Conservation (phyloP, 352 stramenopile genomes). For the Phytopythium sindhum region DNA sequence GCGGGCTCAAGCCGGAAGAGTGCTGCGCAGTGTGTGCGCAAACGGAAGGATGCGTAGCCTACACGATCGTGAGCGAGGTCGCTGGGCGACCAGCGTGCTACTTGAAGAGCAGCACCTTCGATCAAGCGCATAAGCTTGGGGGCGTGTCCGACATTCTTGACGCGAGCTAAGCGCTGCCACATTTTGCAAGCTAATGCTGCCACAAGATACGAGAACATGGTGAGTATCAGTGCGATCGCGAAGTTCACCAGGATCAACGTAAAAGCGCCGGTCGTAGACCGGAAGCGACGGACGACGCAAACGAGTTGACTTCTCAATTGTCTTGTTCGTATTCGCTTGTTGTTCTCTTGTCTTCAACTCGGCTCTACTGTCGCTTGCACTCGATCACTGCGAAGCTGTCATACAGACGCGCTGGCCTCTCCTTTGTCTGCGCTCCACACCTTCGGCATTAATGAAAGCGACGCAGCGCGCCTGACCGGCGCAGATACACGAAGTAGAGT, state of each 20-base stretch:
- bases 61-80: constrained; percentile 26
- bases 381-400: too few relatives aligned
- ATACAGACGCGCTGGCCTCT: not conserved
- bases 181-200: too few relatives aligned
- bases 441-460: constrained; percentile 11
- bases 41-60: constrained; percentile 14
- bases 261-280: too few relatives aligned
- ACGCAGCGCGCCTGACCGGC: constrained; percentile 20
- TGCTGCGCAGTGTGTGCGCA: constrained; percentile 16
- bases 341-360: not conserved
- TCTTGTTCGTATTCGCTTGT: not conserved
- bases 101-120: constrained; percentile 18
- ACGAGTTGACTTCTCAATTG: not conserved
- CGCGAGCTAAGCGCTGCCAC: not conserved
- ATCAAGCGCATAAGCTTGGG: not conserved
- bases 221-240: too few relatives aligned
- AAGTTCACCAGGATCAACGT: too few relatives aligned
- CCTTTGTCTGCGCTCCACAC: not conserved
- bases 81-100: constrained; percentile 17
- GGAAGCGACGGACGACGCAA: too few relatives aligned
- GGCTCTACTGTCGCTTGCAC: too few relatives aligned
- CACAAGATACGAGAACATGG: too few relatives aligned
- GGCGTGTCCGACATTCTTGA: not conserved
- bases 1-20: constrained; percentile 9
- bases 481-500: constrained; percentile 62